Conservation (phyloP, 129 eudicot genomes). For the Flaveria ramosissima region DNA sequence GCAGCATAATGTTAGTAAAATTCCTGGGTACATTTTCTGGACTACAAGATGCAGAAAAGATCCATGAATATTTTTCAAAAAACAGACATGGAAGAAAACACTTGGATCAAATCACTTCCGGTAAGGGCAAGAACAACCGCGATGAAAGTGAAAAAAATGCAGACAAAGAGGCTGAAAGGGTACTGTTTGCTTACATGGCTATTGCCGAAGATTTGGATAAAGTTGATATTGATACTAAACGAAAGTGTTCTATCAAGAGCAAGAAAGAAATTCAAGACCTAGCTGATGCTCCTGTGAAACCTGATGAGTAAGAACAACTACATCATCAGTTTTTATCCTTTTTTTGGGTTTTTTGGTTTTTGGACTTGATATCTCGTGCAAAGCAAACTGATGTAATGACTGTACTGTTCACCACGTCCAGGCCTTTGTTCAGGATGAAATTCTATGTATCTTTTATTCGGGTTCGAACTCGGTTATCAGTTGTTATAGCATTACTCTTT, state of each 20-base stretch:
- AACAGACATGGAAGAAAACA: slow-evolving; percentile 62
- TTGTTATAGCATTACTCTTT: background rate
- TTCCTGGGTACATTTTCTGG: slow-evolving; percentile 66
- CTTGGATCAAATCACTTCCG: slow-evolving; percentile 26
- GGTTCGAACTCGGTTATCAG: background rate
- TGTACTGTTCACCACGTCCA: background rate
- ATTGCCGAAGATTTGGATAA: slow-evolving; percentile 73
- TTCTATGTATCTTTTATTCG: slow-evolving; percentile 1
- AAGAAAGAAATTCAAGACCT: slow-evolving; percentile 67
- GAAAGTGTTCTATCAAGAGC: slow-evolving; percentile 57
- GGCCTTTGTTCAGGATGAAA: background rate
- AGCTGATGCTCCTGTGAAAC: slow-evolving; percentile 60
- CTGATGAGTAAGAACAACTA: slow-evolving; percentile 25
- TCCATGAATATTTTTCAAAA: slow-evolving; percentile 50
- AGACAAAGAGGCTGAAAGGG: slow-evolving; percentile 39
- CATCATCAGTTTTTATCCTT: background rate
- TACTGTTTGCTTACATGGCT: slow-evolving; percentile 68
- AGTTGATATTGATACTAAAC: slow-evolving; percentile 56
- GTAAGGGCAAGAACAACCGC: slow-evolving; percentile 31
- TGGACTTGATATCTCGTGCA: slow-evolving; percentile 6
- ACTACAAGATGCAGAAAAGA: slow-evolving; percentile 64
- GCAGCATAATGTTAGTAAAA: slow-evolving; percentile 52
- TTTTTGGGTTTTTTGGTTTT: too few relatives aligned
- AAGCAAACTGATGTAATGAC: slow-evolving; percentile 9
- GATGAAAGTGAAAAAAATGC: slow-evolving; percentile 28